phyloP scores from a whole-genome alignment of 139 green algal species.

The Pedinophyceae sp. region DNA sequence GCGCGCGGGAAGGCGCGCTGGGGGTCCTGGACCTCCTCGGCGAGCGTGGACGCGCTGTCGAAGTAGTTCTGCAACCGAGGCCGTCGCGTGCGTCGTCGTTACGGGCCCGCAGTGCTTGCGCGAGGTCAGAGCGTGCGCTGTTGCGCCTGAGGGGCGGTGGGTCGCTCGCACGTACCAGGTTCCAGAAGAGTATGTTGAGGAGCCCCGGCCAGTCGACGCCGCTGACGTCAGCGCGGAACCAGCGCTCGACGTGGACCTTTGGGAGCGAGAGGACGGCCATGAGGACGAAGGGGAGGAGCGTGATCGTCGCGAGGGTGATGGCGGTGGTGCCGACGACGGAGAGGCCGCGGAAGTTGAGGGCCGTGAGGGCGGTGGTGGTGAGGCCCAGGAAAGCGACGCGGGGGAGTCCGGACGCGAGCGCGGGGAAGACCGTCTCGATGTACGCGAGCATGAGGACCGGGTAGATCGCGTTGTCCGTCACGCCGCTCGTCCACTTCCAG shows the following conservation, averaged over 20 bases:
- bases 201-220: slow-evolving; percentile 69
- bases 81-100: too few species aligned
- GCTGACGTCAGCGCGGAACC: slow-evolving; percentile 31
- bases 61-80: too few species aligned
- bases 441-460: slow-evolving; percentile 88
- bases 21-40: slow-evolving; percentile 64
- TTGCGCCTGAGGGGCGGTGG: too few species aligned
- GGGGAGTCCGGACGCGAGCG: not conserved
- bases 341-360: slow-evolving; percentile 85
- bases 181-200: slow-evolving; percentile 96
- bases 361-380: slow-evolving; percentile 19
- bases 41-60: slow-evolving; percentile 73
- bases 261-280: slow-evolving; percentile 42
- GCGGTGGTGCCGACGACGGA: slow-evolving; percentile 68
- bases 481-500: slow-evolving; percentile 76
- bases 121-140: too few species aligned
- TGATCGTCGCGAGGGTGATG: slow-evolving; percentile 50
- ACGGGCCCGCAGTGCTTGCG: too few species aligned
- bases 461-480: slow-evolving; percentile 92
- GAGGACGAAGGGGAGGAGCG: slow-evolving; percentile 74
- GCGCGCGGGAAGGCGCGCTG: slow-evolving; percentile 60
- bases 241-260: slow-evolving; percentile 44
- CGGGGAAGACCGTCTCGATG: slow-evolving; percentile 17
- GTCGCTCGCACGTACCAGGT: too few species aligned
- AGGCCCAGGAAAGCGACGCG: slow-evolving; percentile 1